Evolutionary conservation across 2,329 filamentous ascomycete genomes (phyloP), one percentile per base, ranked within the genome.

Genomic region (Fusarium annulatum): DNA sequence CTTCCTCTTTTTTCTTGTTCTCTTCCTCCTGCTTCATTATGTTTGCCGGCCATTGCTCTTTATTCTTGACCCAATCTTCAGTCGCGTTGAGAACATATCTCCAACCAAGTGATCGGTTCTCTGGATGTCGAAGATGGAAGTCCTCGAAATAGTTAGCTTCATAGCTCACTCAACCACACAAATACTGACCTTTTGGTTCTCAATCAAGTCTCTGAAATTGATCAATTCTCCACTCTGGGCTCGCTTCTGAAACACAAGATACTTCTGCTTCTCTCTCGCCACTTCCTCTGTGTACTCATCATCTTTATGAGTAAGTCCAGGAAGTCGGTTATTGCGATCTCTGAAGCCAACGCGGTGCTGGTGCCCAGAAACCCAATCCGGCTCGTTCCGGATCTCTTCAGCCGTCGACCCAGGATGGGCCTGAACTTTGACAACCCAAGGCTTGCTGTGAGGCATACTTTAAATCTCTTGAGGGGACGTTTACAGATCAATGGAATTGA

Each of bases 401-500:
- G 12, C 18, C 3, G 49, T 26, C 5, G 49, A 38, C 33, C 49
- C n/a, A 16, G 33, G 49, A 16, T 38, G 33, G n/a, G 4, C n/a
- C 18, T 52, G 2, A 19, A 52, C n/a, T 52, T 26, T 38, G 1
- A 38, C n/a, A 38, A 36, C 9, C 7, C 7, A 26, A 16, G 33
- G 18, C 18, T 36, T 52, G 5, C 2, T 15, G 7, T 52, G 12
- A 9, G 33, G 5, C 33, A 38, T 52, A 15, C 11, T 38, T 0
- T 9, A 4, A 16, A 3, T 26, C 2, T 21, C 21, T 30, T 52
- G 8, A 9, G 2, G 10, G 9, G 5, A 16, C 9, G 8, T 2
- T 9, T 19, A 8, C 4, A 36, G 9, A 36, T 26, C 6, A 12
- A 12, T 8, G 0, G 3, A 21, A 19, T 8, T 9, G 18, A 26